Evolutionary conservation across 2,329 filamentous ascomycete genomes (phyloP), one percentile per base, ranked within the genome.

Genomic region (Trichoderma endophyticum): DNA sequence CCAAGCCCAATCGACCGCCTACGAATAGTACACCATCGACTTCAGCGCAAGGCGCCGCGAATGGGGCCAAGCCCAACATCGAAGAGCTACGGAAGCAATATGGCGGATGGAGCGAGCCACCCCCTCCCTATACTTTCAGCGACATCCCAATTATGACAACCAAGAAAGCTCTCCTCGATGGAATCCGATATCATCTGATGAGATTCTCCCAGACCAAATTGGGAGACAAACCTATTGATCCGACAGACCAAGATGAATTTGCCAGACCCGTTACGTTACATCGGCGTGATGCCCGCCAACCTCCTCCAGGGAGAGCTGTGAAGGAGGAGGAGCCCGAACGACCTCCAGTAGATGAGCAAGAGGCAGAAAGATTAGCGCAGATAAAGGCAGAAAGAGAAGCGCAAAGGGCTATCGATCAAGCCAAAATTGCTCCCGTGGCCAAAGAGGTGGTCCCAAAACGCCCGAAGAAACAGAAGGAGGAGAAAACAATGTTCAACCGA

Each of bases 191-290:
- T 78, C 96, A 99, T 79, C 89, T 97, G 74, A 95, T 97, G 86
- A 91, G 93, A 76, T 90, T 99, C 76, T 79, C 83, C 71, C 87
- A 92, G 74, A 84, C 87, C 66, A 90, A 90, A 77, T 77, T 82
- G 11, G 80, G 79, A 24, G 84, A 85, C 73, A 91, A 92, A 76
- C 87, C 90, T 36, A 79, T 93, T 73, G 91, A 98, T 78, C 88
- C 89, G 2, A 85, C 85, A 30, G 83, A 91, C 76, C 91, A 95
- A 75, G 85, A 90, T 6, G 90, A 97, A 66, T 99, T 98, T 79
- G 92, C 93, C 21, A 90, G 94, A 32, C 96, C 96, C 0, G 93
- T 98, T 36, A 91, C 93, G 48, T 84, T 99, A 48, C 95, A 98
- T 79, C 91, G 96, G 74, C 92, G 96, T 71, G 95, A 98, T 79